Conservation (phyloP, 768 basidiomycete species). For the Chiua virens region DNA sequence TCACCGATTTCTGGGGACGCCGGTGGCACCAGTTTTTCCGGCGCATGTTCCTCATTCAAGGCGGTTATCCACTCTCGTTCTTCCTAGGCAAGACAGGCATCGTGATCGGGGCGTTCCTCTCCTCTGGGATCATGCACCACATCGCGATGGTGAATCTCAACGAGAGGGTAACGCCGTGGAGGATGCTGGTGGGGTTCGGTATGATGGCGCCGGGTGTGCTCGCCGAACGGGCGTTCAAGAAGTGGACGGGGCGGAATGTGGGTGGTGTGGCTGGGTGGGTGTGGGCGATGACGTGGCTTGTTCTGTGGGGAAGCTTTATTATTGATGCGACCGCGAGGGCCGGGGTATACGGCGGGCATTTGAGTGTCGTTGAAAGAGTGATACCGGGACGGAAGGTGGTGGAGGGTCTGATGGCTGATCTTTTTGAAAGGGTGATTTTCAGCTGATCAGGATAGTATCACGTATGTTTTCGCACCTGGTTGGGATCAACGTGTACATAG, state of each 20-base stretch:
- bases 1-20: conserved; percentile 36
- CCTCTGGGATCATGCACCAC: conserved; percentile 57
- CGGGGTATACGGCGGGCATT: conserved; percentile 6
- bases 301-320: conserved; percentile 22
- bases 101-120: conserved; percentile 53
- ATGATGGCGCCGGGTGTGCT: conserved; percentile 52
- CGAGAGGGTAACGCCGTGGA: conserved; percentile 43
- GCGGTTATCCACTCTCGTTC: conserved; percentile 25
- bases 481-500: too few relatives aligned
- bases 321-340: conserved; percentile 19
- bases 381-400: conserved; percentile 1
- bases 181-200: conserved; percentile 50
- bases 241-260: conserved; percentile 26
- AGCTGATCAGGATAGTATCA: too few relatives aligned
- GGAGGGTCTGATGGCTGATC: background rate
- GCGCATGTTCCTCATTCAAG: conserved; percentile 30
- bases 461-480: too few relatives aligned
- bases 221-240: conserved; percentile 36
- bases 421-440: background rate
- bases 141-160: conserved; percentile 54
- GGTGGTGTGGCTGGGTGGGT: conserved; percentile 30
- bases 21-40: conserved; percentile 40
- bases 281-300: conserved; percentile 33
- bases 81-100: conserved; percentile 47
- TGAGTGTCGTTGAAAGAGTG: background rate